A percentile compares a stretch with the other conserved stretches of the same genome.
phyloP scores from a whole-genome alignment of 805 yeast species.

The Martiniozyma abietophila region DNA sequence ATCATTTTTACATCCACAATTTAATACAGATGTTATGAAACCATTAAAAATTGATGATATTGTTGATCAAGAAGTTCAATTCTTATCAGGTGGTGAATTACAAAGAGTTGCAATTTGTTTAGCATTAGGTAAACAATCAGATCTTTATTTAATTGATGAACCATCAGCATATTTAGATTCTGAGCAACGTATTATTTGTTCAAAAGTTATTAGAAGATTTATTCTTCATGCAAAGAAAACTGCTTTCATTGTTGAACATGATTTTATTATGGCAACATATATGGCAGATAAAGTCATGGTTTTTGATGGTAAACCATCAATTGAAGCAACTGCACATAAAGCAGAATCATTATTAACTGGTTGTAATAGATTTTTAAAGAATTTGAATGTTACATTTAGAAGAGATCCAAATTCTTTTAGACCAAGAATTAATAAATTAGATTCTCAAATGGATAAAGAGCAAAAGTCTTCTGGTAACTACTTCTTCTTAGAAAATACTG shows the following conservation, averaged over 20 bases:
- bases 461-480: conserved; percentile 89
- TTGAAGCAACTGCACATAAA: conserved; percentile 70
- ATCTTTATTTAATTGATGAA: conserved; percentile 94
- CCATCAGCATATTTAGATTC: conserved; percentile 99
- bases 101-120: conserved; percentile 98
- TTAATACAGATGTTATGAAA: conserved; percentile 95
- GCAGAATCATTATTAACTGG: conserved; percentile 96
- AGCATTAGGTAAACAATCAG: conserved; percentile 91
- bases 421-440: conserved; percentile 97
- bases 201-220: conserved; percentile 95
- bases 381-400: conserved; percentile 95
- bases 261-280: conserved; percentile 99
- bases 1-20: conserved; percentile 89
- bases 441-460: conserved; percentile 98
- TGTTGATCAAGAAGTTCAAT: conserved; percentile 96
- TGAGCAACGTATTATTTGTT: conserved; percentile 98
- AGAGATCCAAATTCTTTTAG: conserved; percentile 98
- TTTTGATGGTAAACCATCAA: conserved; percentile 91
- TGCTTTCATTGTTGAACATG: conserved; percentile 99
- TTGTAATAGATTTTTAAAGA: conserved; percentile 93
- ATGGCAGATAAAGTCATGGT: conserved; percentile 98
- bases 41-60: conserved; percentile 90
- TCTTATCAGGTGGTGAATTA: conserved; percentile 97
- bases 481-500: conserved; percentile 80
- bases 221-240: conserved; percentile 95